phyloP scores from a whole-genome alignment of 148 eudicot species.

The Rhododendron mucronatum region DNA sequence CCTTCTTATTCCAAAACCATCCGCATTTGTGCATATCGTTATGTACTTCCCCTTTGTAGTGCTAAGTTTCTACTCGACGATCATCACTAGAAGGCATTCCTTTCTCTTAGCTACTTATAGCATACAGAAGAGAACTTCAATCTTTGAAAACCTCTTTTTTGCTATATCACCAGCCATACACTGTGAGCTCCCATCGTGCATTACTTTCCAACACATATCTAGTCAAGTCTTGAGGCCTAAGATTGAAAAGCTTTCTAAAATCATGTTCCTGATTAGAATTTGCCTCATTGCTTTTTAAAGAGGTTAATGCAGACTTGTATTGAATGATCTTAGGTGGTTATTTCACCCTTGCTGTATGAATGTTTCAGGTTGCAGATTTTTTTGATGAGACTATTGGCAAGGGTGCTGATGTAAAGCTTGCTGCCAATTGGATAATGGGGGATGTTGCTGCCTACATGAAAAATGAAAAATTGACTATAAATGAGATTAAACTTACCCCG shows the following conservation, averaged over 20 bases:
- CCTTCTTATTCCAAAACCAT: not conserved
- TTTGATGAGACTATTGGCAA: constrained; percentile 73
- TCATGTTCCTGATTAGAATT: not conserved
- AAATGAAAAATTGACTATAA: constrained; percentile 62
- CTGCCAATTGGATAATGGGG: constrained; percentile 98
- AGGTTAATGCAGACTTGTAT: not conserved
- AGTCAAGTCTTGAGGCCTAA: not conserved
- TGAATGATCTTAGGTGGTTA: not conserved
- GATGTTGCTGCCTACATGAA: constrained; percentile 94
- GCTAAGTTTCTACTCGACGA: not conserved
- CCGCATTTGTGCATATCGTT: not conserved
- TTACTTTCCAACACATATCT: not conserved
- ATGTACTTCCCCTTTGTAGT: not conserved
- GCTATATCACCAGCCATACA: not conserved
- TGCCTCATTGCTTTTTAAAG: not conserved
- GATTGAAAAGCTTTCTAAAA: not conserved
- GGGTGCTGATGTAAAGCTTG: constrained; percentile 85
- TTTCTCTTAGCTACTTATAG: not conserved
- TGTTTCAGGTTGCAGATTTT: constrained; percentile 75
- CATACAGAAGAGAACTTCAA: not conserved
- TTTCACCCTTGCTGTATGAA: not conserved
- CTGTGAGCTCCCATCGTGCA: not conserved
- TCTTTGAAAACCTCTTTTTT: not conserved
- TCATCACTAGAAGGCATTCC: not conserved
- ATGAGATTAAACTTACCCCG: constrained; percentile 77